Evolutionary conservation across 164 flowering plant species (phyloP).

Genomic region (Tetracentron sinense): DNA sequence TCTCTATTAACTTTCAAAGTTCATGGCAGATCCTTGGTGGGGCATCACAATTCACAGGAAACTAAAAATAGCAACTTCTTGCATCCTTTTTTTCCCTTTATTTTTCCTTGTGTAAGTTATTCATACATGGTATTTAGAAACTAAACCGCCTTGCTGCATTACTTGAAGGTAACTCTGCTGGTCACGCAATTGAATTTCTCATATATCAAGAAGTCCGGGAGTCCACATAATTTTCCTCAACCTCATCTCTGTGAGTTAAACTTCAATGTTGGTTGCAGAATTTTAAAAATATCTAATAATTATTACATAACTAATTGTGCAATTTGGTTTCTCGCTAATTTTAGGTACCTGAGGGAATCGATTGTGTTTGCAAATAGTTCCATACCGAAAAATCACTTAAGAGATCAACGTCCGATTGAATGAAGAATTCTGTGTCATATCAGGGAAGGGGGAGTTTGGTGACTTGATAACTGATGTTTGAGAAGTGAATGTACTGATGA

Average conservation of each 20-base stretch:
- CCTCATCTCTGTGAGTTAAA: conserved; percentile 74
- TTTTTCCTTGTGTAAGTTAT: too few relatives aligned
- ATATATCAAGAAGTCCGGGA: conserved; percentile 93
- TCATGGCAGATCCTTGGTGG: too few relatives aligned
- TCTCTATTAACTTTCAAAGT: too few relatives aligned
- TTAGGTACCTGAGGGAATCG: conserved; percentile 94
- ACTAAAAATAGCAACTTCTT: too few relatives aligned
- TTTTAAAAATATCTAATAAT: background rate
- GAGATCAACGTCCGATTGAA: conserved; percentile 78
- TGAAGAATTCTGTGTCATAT: conserved; percentile 84
- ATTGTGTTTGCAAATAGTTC: conserved; percentile 82
- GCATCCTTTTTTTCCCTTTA: too few relatives aligned
- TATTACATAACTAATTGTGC: background rate
- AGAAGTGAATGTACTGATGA: too few relatives aligned
- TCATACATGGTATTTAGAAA: too few relatives aligned
- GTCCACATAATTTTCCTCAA: conserved; percentile 85
- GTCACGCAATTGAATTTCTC: conserved; percentile 85
- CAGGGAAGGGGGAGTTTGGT: conserved; percentile 97
- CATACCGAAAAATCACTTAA: conserved; percentile 80
- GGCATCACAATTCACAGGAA: too few relatives aligned
- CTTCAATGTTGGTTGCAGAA: background rate
- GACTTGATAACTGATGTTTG: too few relatives aligned
- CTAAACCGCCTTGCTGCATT: background rate
- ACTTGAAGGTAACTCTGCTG: conserved; percentile 78
- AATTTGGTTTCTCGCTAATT: conserved; percentile 1